Evolutionary conservation across 169 alveolate species (phyloP).

Genomic region (Fabrea salina): DNA sequence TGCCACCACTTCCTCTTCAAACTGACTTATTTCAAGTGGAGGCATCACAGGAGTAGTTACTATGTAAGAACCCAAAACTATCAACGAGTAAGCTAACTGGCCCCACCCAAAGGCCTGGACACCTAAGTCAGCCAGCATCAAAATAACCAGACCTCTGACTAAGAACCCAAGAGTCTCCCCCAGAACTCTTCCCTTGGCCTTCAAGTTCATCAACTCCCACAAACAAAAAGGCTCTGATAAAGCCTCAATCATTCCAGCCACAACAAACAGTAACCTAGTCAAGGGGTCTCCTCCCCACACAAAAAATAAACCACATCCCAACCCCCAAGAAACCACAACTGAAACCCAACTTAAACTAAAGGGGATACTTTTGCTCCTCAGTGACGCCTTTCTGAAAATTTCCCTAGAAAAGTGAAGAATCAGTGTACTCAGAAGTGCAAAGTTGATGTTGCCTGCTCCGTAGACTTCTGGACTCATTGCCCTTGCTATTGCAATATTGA

Average conservation of each 20-base stretch:
- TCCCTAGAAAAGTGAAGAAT: conserved; percentile 18
- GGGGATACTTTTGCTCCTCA: not conserved
- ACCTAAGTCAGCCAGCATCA: not conserved
- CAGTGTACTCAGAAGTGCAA: not conserved
- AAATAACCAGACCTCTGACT: not conserved
- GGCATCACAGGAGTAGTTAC: not conserved
- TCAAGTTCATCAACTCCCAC: not conserved
- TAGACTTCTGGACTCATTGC: conserved; percentile 16
- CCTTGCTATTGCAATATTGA: not conserved
- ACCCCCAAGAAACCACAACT: not conserved
- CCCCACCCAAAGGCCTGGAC: not conserved
- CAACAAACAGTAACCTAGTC: not conserved
- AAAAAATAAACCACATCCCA: not conserved
- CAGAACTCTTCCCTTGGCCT: not conserved
- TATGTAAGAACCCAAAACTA: not conserved
- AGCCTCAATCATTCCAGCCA: not conserved
- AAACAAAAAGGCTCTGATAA: conserved; percentile 6
- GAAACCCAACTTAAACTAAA: not conserved
- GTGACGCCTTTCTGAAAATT: not conserved
- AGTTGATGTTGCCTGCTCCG: not conserved
- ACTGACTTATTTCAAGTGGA: not conserved
- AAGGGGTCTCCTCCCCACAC: not conserved
- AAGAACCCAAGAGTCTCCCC: not conserved
- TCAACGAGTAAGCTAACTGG: not conserved
- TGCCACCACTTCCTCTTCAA: not conserved